phyloP scores from a whole-genome alignment of 768 basidiomycete species.

The Agaricus bisporus region DNA sequence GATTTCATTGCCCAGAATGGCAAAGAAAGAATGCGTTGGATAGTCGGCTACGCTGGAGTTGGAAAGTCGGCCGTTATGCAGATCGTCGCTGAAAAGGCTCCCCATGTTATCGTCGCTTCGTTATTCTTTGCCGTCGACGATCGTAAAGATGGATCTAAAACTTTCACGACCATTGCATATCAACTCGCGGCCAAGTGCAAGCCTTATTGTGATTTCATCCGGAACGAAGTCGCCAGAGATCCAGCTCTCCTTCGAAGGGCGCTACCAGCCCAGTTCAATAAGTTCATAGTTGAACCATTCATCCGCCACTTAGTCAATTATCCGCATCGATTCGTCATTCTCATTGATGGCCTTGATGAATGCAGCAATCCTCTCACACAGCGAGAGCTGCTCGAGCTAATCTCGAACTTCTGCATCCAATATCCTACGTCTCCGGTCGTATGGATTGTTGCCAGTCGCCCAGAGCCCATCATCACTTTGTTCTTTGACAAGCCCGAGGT shows the following conservation, averaged over 20 bases:
- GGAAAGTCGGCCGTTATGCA: not conserved
- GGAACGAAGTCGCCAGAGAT: not conserved
- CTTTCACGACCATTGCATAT: conserved; percentile 14
- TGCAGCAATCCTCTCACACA: conserved; percentile 5
- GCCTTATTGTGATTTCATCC: not conserved
- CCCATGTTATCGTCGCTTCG: not conserved
- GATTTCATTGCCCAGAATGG: conserved; percentile 10
- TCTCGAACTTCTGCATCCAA: not conserved
- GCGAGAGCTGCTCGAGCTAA: conserved; percentile 11
- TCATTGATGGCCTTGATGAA: not conserved
- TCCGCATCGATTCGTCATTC: not conserved
- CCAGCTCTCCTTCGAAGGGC: conserved; percentile 9
- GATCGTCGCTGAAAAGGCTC: not conserved
- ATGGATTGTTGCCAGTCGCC: conserved; percentile 22
- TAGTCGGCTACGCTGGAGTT: not conserved
- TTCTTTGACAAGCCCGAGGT: conserved; percentile 4
- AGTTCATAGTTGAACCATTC: conserved; percentile 12
- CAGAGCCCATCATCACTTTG: conserved; percentile 17
- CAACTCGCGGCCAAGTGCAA: conserved; percentile 14
- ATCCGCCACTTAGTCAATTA: not conserved
- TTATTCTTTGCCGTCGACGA: not conserved
- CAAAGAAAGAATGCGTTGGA: not conserved
- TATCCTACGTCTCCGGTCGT: conserved; percentile 11
- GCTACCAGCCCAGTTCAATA: conserved; percentile 7
- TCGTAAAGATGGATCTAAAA: not conserved